phyloP scores from a whole-genome alignment of 2,329 filamentous ascomycete genomes.

The Pseudogymnoascus sp. region DNA sequence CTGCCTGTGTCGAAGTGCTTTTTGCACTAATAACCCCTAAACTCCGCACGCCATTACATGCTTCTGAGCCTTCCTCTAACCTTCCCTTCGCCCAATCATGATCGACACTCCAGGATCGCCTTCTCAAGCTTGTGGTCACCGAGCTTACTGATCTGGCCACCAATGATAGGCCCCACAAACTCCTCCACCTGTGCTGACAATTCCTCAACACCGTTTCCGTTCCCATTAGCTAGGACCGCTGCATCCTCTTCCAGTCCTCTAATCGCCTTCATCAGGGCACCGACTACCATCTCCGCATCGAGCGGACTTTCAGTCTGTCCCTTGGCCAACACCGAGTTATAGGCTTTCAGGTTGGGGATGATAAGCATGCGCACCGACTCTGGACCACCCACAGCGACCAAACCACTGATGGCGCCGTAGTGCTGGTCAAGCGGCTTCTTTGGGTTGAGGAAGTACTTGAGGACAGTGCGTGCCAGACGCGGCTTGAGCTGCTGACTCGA shows the following conservation, averaged over 20 bases:
- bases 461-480: slow-evolving; percentile 82
- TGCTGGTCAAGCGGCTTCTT: slow-evolving; percentile 74
- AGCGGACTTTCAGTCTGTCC: slow-evolving; percentile 42
- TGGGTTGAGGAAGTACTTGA: slow-evolving; percentile 86
- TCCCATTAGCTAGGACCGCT: slow-evolving; percentile 15
- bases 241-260: slow-evolving; percentile 39
- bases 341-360: slow-evolving; percentile 56
- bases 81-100: neutral
- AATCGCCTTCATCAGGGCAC: slow-evolving; percentile 47
- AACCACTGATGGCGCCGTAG: slow-evolving; percentile 77
- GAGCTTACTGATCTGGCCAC: slow-evolving; percentile 19
- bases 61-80: neutral
- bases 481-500: slow-evolving; percentile 77
- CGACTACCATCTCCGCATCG: slow-evolving; percentile 53
- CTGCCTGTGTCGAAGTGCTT: neutral
- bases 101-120: slow-evolving; percentile 20
- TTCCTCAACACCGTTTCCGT: slow-evolving; percentile 18
- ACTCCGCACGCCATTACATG: slow-evolving; percentile 5
- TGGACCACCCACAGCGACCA: slow-evolving; percentile 66
- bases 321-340: slow-evolving; percentile 52
- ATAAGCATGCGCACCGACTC: slow-evolving; percentile 57
- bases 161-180: slow-evolving; percentile 24
- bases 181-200: slow-evolving; percentile 21
- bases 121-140: slow-evolving; percentile 23
- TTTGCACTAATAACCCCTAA: neutral